These are phyloP conservation scores for Xylariales sp. DNA, from an alignment of 2,329 filamentous ascomycete genomes.

Conservation along the genomic window DNA sequence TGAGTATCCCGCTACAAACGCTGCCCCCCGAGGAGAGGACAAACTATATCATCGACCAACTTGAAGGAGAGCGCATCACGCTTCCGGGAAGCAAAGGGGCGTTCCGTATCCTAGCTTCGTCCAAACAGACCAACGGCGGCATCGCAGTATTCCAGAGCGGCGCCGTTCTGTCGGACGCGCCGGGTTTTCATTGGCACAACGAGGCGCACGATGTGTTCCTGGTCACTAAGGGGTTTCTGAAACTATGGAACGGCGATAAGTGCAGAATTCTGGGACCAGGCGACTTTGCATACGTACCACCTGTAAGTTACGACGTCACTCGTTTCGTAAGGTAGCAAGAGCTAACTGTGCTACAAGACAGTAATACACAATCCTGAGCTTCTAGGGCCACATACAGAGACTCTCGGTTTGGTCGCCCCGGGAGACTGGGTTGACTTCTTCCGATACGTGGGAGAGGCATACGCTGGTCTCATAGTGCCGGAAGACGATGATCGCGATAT, in stretches of 20 bases:
- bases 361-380: constrained; percentile 52
- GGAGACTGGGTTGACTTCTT: constrained; percentile 60
- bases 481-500: constrained; percentile 48
- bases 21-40: constrained; percentile 32
- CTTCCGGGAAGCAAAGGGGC: constrained; percentile 48
- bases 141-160: constrained; percentile 48
- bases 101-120: constrained; percentile 46
- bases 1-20: constrained; percentile 27
- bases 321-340: background rate
- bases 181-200: constrained; percentile 53
- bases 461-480: constrained; percentile 43
- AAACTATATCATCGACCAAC: constrained; percentile 41
- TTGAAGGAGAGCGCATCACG: constrained; percentile 46
- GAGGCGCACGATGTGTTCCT: constrained; percentile 55
- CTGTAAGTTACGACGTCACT: constrained; percentile 30
- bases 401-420: constrained; percentile 48
- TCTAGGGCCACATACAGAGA: constrained; percentile 49
- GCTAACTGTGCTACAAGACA: no score
- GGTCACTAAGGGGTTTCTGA: constrained; percentile 49
- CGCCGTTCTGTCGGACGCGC: constrained; percentile 38
- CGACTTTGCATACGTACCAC: constrained; percentile 54
- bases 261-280: constrained; percentile 48
- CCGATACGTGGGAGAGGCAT: constrained; percentile 50
- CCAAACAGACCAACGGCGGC: constrained; percentile 44
- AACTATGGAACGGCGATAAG: constrained; percentile 54